phyloP scores from a whole-genome alignment of 1,284 basidiomycete genomes.

The Cryptococcus hybrid region DNA sequence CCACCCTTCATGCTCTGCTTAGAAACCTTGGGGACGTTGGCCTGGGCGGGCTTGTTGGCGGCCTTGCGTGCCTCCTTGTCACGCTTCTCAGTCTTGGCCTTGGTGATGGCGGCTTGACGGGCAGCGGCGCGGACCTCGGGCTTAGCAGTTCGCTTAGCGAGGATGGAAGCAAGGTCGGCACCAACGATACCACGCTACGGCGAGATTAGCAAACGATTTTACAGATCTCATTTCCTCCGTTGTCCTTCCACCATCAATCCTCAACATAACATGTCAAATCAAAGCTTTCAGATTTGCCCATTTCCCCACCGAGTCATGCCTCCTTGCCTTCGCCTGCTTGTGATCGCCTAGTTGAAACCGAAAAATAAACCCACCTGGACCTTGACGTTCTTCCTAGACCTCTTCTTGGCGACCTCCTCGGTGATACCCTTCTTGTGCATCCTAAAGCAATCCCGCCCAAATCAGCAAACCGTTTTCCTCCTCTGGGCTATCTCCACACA shows the following conservation, averaged over 20 bases:
- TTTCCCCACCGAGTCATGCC: neutral
- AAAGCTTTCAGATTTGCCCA: neutral
- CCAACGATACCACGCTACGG: conserved; percentile 91
- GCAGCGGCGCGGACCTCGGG: conserved; percentile 78
- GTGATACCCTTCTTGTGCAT: conserved; percentile 99
- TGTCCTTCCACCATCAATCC: neutral
- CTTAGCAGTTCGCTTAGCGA: conserved; percentile 88
- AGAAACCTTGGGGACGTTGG: conserved; percentile 76
- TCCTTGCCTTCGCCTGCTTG: neutral
- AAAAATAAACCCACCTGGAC: conserved; percentile 55
- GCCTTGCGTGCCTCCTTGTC: conserved; percentile 92
- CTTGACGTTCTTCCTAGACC: conserved; percentile 95
- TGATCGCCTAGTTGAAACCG: neutral
- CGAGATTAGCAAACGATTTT: conserved; percentile 1
- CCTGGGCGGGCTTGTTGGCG: conserved; percentile 62
- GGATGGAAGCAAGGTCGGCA: conserved; percentile 87
- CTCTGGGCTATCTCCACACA: conserved; percentile 9
- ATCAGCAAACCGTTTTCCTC: neutral
- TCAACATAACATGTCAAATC: neutral
- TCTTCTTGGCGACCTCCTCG: conserved; percentile 99
- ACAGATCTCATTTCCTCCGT: neutral
- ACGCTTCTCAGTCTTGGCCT: conserved; percentile 94
- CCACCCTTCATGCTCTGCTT: conserved; percentile 95
- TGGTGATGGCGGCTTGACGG: conserved; percentile 79
- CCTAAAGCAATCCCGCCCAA: conserved; percentile 41